phyloP scores from a whole-genome alignment of 2,329 filamentous ascomycete species.

The Aureobasidium pullulans region DNA sequence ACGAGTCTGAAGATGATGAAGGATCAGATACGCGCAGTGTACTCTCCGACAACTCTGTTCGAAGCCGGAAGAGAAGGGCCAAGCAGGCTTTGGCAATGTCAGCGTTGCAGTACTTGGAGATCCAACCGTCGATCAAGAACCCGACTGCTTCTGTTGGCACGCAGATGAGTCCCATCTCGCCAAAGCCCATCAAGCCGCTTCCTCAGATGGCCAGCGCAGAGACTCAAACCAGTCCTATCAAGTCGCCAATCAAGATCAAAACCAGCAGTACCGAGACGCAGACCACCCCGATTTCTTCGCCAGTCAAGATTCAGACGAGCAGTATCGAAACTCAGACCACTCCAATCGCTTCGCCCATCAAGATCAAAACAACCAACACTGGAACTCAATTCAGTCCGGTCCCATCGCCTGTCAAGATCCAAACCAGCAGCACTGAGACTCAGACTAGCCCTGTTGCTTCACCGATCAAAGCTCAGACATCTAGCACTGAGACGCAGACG shows the following conservation, averaged over 20 bases:
- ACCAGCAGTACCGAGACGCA: too few relatives aligned
- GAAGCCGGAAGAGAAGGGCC: neutral
- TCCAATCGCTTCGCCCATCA: too few relatives aligned
- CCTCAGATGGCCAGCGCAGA: neutral
- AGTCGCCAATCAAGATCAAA: too few relatives aligned
- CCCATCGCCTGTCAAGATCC: too few relatives aligned
- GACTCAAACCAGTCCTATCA: too few relatives aligned
- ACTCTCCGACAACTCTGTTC: neutral
- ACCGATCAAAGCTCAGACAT: neutral
- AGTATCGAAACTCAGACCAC: neutral
- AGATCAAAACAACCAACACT: too few relatives aligned
- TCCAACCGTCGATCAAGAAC: neutral
- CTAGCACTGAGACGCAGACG: neutral
- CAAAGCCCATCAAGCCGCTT: neutral
- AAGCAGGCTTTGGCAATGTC: neutral
- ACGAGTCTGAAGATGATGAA: neutral
- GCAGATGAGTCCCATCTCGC: neutral
- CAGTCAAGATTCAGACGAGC: too few relatives aligned
- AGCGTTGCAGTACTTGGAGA: neutral
- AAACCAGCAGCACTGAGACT: neutral
- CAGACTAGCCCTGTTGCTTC: neutral
- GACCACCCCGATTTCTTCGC: too few relatives aligned
- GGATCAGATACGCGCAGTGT: neutral
- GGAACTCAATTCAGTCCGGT: too few relatives aligned
- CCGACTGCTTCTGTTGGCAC: neutral